Conservation (phyloP, 192 early-diverging fungal genomes). For the Gigaspora rosea region DNA sequence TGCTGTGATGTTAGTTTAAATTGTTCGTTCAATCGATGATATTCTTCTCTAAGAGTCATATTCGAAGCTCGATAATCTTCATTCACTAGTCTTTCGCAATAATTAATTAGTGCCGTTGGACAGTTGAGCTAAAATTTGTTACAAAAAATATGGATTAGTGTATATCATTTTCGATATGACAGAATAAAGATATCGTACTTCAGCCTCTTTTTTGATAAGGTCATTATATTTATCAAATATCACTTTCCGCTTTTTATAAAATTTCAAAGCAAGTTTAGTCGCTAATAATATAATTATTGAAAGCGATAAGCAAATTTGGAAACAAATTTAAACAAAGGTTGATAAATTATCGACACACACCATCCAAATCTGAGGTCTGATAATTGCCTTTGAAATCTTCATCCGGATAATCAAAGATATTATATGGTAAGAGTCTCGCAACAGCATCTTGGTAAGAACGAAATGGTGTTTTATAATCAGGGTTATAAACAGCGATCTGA, state of each 20-base stretch:
- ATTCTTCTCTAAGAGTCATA: background rate
- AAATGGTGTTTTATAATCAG: constrained; percentile 67
- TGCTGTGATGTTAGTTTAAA: background rate
- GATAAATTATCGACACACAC: background rate
- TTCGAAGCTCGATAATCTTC: background rate
- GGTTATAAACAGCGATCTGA: constrained; percentile 36
- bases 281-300: constrained; percentile 8
- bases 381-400: constrained; percentile 44
- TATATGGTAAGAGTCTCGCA: constrained; percentile 70
- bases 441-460: constrained; percentile 58
- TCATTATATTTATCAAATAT: constrained; percentile 22
- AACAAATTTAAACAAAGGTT: background rate
- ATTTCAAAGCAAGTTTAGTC: constrained; percentile 5
- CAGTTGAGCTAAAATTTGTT: background rate
- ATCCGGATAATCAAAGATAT: constrained; percentile 71
- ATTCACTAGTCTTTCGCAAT: constrained; percentile 10
- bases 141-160: background rate
- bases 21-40: background rate
- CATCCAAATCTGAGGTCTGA: constrained; percentile 30
- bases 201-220: constrained; percentile 19
- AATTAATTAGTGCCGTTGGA: background rate
- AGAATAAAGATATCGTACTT: constrained; percentile 7
- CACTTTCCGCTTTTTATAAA: constrained; percentile 22
- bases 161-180: background rate
- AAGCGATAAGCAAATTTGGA: background rate